Conservation (phyloP, 768 basidiomycete genomes). For the Suillus subaureus region DNA sequence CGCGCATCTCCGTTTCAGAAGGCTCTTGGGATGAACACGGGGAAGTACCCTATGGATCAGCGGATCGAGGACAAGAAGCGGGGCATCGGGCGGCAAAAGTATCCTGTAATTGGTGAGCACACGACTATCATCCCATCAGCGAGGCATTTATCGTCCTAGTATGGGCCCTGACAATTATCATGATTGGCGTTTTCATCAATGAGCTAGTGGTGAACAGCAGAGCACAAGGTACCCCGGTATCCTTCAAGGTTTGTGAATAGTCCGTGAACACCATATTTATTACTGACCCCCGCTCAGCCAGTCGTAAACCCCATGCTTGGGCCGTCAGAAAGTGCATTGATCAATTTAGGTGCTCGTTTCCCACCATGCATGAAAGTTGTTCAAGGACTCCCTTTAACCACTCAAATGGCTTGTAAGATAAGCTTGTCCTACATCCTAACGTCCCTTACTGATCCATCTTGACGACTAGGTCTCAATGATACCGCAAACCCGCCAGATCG, state of each 20-base stretch:
- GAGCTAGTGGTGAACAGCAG: slow-evolving; percentile 78
- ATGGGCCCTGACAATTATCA: slow-evolving; percentile 62
- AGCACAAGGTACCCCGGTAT: slow-evolving; percentile 81
- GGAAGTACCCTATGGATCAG: slow-evolving; percentile 69
- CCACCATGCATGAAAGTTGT: slow-evolving; percentile 90
- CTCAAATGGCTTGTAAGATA: slow-evolving; percentile 59
- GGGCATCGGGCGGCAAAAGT: slow-evolving; percentile 79
- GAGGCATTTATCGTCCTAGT: slow-evolving; percentile 38
- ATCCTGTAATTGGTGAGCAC: slow-evolving; percentile 73
- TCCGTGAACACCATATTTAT: not conserved
- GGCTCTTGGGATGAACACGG: slow-evolving; percentile 41
- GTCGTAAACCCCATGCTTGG: slow-evolving; percentile 90
- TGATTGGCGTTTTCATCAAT: slow-evolving; percentile 80
- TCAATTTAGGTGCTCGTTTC: slow-evolving; percentile 89
- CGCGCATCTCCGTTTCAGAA: slow-evolving; percentile 43
- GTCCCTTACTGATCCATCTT: slow-evolving; percentile 7
- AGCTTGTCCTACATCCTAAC: slow-evolving; percentile 13
- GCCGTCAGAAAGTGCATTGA: slow-evolving; percentile 80
- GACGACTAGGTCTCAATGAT: slow-evolving; percentile 69
- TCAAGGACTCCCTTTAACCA: slow-evolving; percentile 52
- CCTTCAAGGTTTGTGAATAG: slow-evolving; percentile 66
- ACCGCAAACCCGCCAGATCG: slow-evolving; percentile 75
- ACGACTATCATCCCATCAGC: not conserved
- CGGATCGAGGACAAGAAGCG: slow-evolving; percentile 87
- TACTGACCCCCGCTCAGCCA: slow-evolving; percentile 48